These are phyloP conservation scores for Drosera spatulata DNA, from an alignment of 179 eudicot genomes.

Conservation along the genomic window DNA sequence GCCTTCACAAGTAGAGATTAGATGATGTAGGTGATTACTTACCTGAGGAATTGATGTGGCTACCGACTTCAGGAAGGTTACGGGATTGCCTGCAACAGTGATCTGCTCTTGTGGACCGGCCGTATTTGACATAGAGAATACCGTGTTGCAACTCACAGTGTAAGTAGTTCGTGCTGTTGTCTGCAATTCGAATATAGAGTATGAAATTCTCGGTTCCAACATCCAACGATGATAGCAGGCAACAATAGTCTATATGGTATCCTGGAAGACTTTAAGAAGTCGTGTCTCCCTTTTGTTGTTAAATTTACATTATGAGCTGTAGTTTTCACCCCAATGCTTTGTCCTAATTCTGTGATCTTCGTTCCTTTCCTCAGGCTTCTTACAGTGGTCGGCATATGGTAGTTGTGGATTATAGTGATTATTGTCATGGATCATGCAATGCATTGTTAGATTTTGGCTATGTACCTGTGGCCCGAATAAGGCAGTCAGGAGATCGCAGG, in stretches of 20 bases:
- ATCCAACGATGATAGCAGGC: no score
- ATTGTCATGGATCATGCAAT: not conserved
- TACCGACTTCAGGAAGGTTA: conserved; percentile 31
- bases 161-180: conserved; percentile 34
- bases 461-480: no score
- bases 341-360: no score
- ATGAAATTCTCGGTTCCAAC: not conserved
- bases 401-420: not conserved
- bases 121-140: conserved; percentile 54
- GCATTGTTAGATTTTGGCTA: not conserved
- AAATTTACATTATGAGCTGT: no score
- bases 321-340: no score
- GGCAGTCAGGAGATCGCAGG: no score
- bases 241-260: no score
- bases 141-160: conserved; percentile 42
- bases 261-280: no score
- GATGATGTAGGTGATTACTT: not conserved
- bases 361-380: no score
- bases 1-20: not conserved
- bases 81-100: conserved; percentile 32
- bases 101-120: conserved; percentile 54
- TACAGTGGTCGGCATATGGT: not conserved
- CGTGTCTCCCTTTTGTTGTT: no score
- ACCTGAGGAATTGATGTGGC: conserved; percentile 49
- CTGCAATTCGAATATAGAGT: conserved; percentile 15